Conservation (phyloP, 176 grass and related monocot genomes). For the Carex pumila region DNA sequence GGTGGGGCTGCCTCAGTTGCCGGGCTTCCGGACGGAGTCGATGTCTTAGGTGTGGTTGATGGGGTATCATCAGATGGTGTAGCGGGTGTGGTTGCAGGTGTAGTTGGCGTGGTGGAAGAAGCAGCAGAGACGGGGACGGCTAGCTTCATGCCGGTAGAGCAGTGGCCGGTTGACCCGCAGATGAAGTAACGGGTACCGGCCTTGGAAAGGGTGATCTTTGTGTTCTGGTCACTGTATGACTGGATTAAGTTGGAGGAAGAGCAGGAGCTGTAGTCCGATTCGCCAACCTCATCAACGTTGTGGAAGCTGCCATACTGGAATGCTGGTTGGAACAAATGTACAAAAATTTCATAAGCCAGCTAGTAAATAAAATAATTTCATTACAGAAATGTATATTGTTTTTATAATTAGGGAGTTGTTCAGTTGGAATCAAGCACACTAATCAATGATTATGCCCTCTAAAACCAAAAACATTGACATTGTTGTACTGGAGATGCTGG, state of each 20-base stretch:
- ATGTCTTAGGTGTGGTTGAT: conserved; percentile 4
- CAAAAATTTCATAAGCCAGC: not conserved
- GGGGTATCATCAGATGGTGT: conserved; percentile 21
- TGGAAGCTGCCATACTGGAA: conserved; percentile 65
- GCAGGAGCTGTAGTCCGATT: conserved; percentile 67
- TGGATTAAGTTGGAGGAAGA: conserved; percentile 61
- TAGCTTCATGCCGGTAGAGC: conserved; percentile 81
- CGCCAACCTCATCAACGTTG: conserved; percentile 59
- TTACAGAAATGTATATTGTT: not conserved
- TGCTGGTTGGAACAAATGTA: conserved; percentile 33
- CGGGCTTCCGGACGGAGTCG: not conserved
- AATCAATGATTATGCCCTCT: too few species aligned
- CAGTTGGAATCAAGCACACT: not conserved
- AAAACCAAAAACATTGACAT: too few species aligned
- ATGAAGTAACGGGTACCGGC: conserved; percentile 90
- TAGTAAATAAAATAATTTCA: not conserved
- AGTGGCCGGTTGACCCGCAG: conserved; percentile 61
- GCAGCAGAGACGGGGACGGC: conserved; percentile 45
- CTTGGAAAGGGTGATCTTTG: conserved; percentile 59
- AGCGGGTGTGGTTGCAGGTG: conserved; percentile 21
- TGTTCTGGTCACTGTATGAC: conserved; percentile 81
- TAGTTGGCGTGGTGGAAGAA: not conserved
- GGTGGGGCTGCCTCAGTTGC: not conserved
- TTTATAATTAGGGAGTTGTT: not conserved
- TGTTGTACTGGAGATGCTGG: not conserved